These are phyloP conservation scores for Sporothrix brasiliensis DNA, from an alignment of 2,329 filamentous ascomycete genomes.

Conservation along the genomic window DNA sequence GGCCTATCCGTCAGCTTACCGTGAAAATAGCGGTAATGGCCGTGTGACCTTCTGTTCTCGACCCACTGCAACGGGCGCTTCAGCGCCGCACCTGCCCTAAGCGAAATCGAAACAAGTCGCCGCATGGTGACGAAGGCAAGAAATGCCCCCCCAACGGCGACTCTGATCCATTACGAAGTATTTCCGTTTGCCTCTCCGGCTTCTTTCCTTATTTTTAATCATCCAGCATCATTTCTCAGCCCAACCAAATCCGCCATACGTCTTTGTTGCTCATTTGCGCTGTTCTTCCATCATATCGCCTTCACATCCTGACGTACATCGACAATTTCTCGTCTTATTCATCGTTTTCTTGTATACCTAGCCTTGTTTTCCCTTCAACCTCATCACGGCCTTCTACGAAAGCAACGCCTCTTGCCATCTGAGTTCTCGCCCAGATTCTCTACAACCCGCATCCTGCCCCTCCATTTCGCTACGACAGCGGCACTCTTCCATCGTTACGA, in stretches of 20 bases:
- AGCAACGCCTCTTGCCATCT: neutral
- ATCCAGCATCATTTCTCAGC: constrained; percentile 21
- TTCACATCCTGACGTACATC: constrained; percentile 1
- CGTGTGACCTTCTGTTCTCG: neutral
- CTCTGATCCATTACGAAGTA: neutral
- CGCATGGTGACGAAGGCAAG: constrained; percentile 24
- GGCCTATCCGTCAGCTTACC: no score
- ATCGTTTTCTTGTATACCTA: neutral
- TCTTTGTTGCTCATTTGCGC: neutral
- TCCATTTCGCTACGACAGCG: neutral
- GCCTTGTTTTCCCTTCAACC: neutral
- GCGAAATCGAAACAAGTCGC: constrained; percentile 24
- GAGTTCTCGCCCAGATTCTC: neutral
- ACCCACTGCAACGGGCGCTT: neutral
- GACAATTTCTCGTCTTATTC: neutral
- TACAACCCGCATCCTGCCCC: neutral
- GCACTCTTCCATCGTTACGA: neutral
- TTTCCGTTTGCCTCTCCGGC: constrained; percentile 1
- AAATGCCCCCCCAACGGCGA: constrained; percentile 18
- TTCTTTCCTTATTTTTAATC: constrained; percentile 27
- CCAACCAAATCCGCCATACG: constrained; percentile 15
- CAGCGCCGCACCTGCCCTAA: constrained; percentile 22
- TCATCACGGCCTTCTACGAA: neutral
- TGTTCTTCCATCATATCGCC: constrained; percentile 1
- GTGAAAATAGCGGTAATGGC: neutral